Evolutionary conservation across 2,329 filamentous ascomycete genomes (phyloP).

Genomic region (Neoascochyta sp.): DNA sequence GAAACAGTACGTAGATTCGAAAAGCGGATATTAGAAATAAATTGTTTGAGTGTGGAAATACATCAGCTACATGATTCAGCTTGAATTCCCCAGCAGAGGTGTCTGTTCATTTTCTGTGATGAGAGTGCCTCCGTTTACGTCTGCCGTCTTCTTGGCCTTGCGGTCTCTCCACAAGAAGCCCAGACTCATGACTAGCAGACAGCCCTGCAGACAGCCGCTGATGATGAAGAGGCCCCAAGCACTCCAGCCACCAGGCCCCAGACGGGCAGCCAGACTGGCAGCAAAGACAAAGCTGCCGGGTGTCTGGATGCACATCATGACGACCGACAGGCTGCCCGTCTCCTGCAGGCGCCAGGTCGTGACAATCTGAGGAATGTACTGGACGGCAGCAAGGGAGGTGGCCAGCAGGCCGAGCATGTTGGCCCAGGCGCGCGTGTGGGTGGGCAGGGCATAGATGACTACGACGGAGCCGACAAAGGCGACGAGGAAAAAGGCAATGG

Average conservation of each 20-base stretch:
- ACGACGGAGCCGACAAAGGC: conserved; percentile 62
- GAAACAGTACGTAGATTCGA: no score
- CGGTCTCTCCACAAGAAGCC: conserved; percentile 62
- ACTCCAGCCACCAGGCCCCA: conserved; percentile 85
- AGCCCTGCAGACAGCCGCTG: conserved; percentile 80
- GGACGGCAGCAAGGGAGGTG: conserved; percentile 73
- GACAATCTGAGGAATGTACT: conserved; percentile 94
- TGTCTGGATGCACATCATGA: conserved; percentile 98
- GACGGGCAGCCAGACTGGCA: conserved; percentile 71
- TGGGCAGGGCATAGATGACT: conserved; percentile 62
- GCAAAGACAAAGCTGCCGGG: conserved; percentile 90
- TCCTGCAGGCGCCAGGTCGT: conserved; percentile 83
- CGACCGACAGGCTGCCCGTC: conserved; percentile 86
- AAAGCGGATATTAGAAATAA: no score
- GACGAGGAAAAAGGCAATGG: conserved; percentile 70
- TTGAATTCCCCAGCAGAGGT: no score
- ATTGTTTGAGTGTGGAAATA: no score
- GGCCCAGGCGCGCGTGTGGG: conserved; percentile 71
- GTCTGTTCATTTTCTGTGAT: no score
- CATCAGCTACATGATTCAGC: no score
- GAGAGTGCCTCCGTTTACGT: no score
- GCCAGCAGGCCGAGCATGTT: conserved; percentile 79
- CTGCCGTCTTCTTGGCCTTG: conserved; percentile 29
- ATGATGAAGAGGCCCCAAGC: conserved; percentile 90
- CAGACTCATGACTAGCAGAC: conserved; percentile 74